These are phyloP conservation scores for Lindgomyces ingoldianus DNA, from an alignment of 495 filamentous ascomycete genomes.

Conservation along the genomic window DNA sequence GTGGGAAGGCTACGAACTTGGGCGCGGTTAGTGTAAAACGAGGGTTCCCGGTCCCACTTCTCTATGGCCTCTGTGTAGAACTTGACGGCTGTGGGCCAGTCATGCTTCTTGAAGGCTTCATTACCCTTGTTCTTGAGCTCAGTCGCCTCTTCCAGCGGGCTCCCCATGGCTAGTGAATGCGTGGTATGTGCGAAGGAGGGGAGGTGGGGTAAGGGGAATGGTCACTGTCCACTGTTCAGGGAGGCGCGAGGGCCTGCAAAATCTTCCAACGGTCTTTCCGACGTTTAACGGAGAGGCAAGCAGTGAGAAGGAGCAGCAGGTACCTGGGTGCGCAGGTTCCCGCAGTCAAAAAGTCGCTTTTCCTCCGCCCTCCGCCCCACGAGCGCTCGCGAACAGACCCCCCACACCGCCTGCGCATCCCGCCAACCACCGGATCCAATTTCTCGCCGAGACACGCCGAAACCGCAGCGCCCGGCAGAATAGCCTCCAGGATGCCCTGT, in stretches of 20 bases:
- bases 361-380: neutral
- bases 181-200: neutral
- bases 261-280: neutral
- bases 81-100: conserved; percentile 83
- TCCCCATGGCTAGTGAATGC: conserved; percentile 42
- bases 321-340: neutral
- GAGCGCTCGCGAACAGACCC: neutral
- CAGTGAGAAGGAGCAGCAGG: neutral
- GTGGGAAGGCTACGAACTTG: conserved; percentile 62
- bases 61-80: conserved; percentile 91
- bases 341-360: conserved; percentile 3
- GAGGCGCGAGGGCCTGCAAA: conserved; percentile 1
- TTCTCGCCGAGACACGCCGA: neutral
- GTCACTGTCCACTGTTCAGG: neutral
- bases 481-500: conserved; percentile 7
- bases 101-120: conserved; percentile 81
- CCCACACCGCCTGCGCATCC: conserved; percentile 9
- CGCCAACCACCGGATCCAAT: conserved; percentile 4
- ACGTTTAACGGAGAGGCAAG: neutral
- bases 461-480: conserved; percentile 5
- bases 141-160: conserved; percentile 64
- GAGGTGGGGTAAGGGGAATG: neutral
- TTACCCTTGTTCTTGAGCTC: conserved; percentile 93
- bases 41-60: conserved; percentile 76
- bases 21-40: conserved; percentile 91